phyloP scores from a whole-genome alignment of 1,139 yeast genomes.

The Dujonia santamariae region DNA sequence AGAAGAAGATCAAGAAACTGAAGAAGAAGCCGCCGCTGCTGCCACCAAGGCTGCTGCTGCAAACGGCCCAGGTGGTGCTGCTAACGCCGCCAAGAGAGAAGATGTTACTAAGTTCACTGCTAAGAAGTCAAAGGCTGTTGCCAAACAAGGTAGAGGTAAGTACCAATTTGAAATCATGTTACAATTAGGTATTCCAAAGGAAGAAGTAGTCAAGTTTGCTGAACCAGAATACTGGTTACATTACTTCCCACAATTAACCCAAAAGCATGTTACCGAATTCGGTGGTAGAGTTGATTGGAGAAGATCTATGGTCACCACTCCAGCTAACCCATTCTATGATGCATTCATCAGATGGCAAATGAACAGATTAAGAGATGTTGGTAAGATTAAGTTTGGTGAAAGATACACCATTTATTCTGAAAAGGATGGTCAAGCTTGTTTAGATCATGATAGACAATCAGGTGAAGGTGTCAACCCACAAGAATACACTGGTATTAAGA shows the following conservation, averaged over 20 bases:
- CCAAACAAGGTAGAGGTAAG: conserved; percentile 91
- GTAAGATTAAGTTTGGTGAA: conserved; percentile 96
- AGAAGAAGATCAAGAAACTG: conserved; percentile 57
- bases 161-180: conserved; percentile 95
- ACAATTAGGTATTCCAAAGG: conserved; percentile 82
- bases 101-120: conserved; percentile 91
- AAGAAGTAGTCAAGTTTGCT: conserved; percentile 83
- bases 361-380: conserved; percentile 78
- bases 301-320: conserved; percentile 93
- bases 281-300: conserved; percentile 99
- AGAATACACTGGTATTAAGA: conserved; percentile 93
- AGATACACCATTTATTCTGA: conserved; percentile 97
- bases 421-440: conserved; percentile 98
- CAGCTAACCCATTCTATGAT: conserved; percentile 91
- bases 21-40: conserved; percentile 35
- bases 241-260: conserved; percentile 88
- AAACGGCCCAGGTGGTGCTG: no score
- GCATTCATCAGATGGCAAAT: conserved; percentile 93
- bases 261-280: conserved; percentile 72
- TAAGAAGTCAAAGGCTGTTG: conserved; percentile 87
- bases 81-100: conserved; percentile 43
- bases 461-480: conserved; percentile 98
- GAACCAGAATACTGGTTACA: conserved; percentile 86
- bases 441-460: conserved; percentile 96
- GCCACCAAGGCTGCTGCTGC: conserved; percentile 26